Conservation (phyloP, 2,329 filamentous ascomycete genomes). For the Aureobasidium musti region DNA sequence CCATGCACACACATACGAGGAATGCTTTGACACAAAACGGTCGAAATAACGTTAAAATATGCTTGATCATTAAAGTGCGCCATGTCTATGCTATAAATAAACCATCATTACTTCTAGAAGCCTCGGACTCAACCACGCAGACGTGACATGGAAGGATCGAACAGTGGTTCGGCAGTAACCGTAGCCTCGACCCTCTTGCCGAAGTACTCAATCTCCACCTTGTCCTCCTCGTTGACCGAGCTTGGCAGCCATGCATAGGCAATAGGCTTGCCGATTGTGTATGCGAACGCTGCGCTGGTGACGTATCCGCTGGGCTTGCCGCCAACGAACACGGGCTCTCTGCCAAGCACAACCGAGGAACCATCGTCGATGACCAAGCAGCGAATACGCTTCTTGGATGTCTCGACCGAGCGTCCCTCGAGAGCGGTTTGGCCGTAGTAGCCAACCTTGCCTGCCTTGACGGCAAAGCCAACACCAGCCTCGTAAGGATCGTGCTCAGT, state of each 20-base stretch:
- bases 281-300: conserved; percentile 63
- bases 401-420: conserved; percentile 45
- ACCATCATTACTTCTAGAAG: conserved; percentile 17
- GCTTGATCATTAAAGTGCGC: conserved; percentile 25
- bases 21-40: conserved; percentile 6
- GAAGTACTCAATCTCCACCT: conserved; percentile 65
- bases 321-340: conserved; percentile 60
- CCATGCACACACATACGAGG: too few relatives aligned
- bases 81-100: conserved; percentile 26
- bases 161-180: conserved; percentile 54
- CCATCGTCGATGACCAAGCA: conserved; percentile 60
- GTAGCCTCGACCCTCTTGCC: conserved; percentile 57
- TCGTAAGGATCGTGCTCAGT: conserved; percentile 63
- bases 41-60: conserved; percentile 11
- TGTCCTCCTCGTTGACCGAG: conserved; percentile 50
- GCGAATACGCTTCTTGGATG: conserved; percentile 45
- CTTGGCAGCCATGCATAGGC: conserved; percentile 61
- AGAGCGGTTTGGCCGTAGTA: conserved; percentile 58
- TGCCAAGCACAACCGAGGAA: conserved; percentile 59
- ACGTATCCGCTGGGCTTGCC: conserved; percentile 58
- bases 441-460: conserved; percentile 51
- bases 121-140: conserved; percentile 22
- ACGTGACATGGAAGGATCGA: conserved; percentile 27
- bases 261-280: conserved; percentile 60
- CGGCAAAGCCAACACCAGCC: conserved; percentile 56